These are phyloP conservation scores for Mycena filopes DNA, from an alignment of 768 basidiomycete species.

Conservation along the genomic window DNA sequence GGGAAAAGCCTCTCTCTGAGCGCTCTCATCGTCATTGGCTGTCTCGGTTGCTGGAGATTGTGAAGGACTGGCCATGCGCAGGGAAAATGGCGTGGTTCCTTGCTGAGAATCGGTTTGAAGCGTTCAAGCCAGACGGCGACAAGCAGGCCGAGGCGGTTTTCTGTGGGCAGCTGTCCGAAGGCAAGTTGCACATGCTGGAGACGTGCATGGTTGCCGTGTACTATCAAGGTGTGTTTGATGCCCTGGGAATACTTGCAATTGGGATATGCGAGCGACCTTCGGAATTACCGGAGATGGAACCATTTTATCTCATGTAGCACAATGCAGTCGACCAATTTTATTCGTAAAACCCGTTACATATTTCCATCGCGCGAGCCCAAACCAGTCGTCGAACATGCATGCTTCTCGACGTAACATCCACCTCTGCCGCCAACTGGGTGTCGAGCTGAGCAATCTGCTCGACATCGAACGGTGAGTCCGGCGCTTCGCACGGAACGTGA, in stretches of 20 bases:
- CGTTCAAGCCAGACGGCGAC: background rate
- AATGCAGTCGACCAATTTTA: background rate
- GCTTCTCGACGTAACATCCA: background rate
- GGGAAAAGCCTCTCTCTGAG: background rate
- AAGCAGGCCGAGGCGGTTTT: background rate
- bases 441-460: slow-evolving; percentile 3
- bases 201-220: background rate
- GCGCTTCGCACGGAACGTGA: slow-evolving; percentile 12
- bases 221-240: slow-evolving; percentile 14
- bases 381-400: slow-evolving; percentile 10
- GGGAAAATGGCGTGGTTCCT: slow-evolving; percentile 5
- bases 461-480: background rate
- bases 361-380: background rate
- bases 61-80: slow-evolving; percentile 2
- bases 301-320: background rate
- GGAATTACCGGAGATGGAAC: background rate
- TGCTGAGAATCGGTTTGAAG: background rate
- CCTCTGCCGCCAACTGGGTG: background rate
- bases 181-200: background rate
- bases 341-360: slow-evolving; percentile 7
- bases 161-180: background rate
- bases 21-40: background rate
- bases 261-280: background rate
- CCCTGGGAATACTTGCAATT: background rate
- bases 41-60: background rate